Conservation (phyloP, 495 filamentous ascomycete species). For the Aspergillus wentii region DNA sequence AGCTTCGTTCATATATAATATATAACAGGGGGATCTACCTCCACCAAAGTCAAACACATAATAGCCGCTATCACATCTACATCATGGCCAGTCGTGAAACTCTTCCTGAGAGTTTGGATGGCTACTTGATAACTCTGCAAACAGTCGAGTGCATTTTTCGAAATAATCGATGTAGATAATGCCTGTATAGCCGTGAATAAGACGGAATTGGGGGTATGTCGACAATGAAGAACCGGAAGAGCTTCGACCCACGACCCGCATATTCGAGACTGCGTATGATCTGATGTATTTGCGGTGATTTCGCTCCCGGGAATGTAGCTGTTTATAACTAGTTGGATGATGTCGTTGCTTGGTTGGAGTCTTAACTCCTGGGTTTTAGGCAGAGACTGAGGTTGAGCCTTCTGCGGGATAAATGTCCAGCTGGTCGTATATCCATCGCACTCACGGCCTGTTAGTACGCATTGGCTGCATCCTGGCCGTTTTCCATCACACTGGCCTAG, state of each 20-base stretch:
- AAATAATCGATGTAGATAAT: constrained; percentile 19
- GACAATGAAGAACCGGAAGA: constrained; percentile 18
- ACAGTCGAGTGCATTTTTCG: constrained; percentile 9
- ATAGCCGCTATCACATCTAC: constrained; percentile 21
- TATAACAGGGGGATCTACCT: constrained; percentile 9
- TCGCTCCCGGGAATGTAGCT: constrained; percentile 9
- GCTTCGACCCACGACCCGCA: constrained; percentile 37
- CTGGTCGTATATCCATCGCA: constrained; percentile 14
- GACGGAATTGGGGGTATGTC: constrained; percentile 2
- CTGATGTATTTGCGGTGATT: background rate
- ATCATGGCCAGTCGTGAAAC: constrained; percentile 11
- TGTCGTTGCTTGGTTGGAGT: background rate
- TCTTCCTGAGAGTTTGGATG: constrained; percentile 17
- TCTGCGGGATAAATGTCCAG: constrained; percentile 16
- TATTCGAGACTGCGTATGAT: constrained; percentile 19
- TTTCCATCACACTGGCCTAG: constrained; percentile 20
- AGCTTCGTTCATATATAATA: too few relatives aligned
- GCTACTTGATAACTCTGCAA: constrained; percentile 20
- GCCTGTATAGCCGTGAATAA: constrained; percentile 23
- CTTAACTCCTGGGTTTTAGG: background rate
- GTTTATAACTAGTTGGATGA: constrained; percentile 4
- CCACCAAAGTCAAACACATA: constrained; percentile 31
- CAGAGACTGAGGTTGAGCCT: background rate
- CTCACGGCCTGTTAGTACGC: constrained; percentile 9
- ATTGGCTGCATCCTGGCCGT: constrained; percentile 17